Evolutionary conservation across 768 basidiomycete species (phyloP), one percentile per base, ranked within the genome.

Genomic region (Agrocybe praecox): DNA sequence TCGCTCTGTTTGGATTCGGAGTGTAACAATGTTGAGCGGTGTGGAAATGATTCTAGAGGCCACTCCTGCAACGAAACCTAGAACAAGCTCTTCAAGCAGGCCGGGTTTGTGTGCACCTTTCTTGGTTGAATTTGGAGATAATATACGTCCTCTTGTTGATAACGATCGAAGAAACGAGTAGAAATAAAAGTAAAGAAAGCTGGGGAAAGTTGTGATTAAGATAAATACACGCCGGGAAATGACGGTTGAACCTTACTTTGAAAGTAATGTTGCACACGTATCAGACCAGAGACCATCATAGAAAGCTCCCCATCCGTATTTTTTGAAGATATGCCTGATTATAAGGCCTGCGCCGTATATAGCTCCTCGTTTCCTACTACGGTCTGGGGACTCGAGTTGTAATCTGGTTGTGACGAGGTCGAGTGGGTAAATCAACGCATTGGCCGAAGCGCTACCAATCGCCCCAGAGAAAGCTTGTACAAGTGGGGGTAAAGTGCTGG

Each of bases 131-230:
- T 46, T 49, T 2, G 46, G 34, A 24, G 59, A 52, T 1, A 60
- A 55, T 15, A 68, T 57, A 12, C 60, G 69, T 18, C 77, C 67
- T 9, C 72, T 73, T 1, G 77, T 74, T 6, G 77, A 73, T 12
- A 79, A 51, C 7, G 73, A 73, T 1, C 73, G 66, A 12, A 86
- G 73, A 56, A 79, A 76, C 0, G 84, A 76, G 63, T 85, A 86
- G 58, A 80, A 75, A 57, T 84, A 83, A 59, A 84, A 86, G 62
- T 85, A 87, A 52, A 85, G 72, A 61, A 87, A 86, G 63, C 84
- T 85, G 36, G 53, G 3, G 44, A 29, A 22, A 17, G 8, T 44
- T 11, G 21, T 55, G 21, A 43, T 40, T 23, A 26, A 4, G 26
- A 29, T 29, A 4, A 29, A 29, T 18, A n/a, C 32, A 10, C 21